Evolutionary conservation across 805 yeast species (phyloP), one percentile per base, ranked within the genome.

Genomic region (Clavispora vitiphila): DNA sequence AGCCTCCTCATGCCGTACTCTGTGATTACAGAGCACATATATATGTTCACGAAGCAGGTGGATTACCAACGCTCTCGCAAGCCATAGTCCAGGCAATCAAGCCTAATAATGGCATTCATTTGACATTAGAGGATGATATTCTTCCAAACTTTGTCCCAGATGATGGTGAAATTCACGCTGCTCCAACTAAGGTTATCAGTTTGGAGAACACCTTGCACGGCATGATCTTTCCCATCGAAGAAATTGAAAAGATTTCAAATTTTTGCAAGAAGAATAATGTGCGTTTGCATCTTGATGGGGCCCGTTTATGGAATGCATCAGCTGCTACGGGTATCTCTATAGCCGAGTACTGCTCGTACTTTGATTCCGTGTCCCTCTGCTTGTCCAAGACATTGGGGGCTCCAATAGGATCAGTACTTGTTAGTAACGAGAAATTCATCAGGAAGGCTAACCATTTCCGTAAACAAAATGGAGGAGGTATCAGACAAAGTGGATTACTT

Each of bases 191-290:
- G 43, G 65, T 69, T 34, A 67, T 69, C 34, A 61, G 67, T 22
- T 62, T 69, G 54, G 74, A 69, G 42, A 69, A 69, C 49, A 69
- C 74, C 11, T 54, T 69, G 40, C 70, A 68, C 48, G 74, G 74
- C 2, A 66, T 67, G 56, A 42, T 69, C 14, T 58, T 58, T 42
- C 74, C 74, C 3, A 34, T 68, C 21, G 71, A 60, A 27, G 74
- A 69, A 48, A 65, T 69, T 42, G 47, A 51, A 39, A 58, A 56
- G 38, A 67, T 69, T 34, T 55, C 71, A 12, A 41, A 45, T 18
- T 69, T 66, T 44, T 64, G 71, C 45, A 54, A 52, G 39, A 50
- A 53, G 20, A 56, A 67, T 42, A 56, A 63, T 42, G 59, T 69
- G 12, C 61, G 54, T 32, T 49, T 69, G 23, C 74, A 69, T 46